A percentile compares a stretch with the other conserved stretches of the same genome.
phyloP scores from a whole-genome alignment of 1,284 basidiomycete genomes.

The Cryptococcus wingfieldii region DNA sequence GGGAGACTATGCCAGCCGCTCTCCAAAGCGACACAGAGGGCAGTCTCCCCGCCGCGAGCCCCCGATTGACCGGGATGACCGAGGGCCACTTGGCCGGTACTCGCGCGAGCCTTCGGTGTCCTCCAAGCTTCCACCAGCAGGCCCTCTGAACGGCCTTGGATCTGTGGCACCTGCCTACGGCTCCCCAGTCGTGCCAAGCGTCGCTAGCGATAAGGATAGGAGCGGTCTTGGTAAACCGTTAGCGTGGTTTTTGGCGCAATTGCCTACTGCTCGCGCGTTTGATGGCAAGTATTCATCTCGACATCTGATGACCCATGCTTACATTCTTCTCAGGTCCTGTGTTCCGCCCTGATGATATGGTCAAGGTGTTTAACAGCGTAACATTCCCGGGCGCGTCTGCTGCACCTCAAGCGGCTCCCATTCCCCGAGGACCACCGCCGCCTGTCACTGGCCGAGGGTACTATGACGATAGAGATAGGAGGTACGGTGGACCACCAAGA shows the following conservation, averaged over 20 bases:
- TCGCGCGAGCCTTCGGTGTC: background rate
- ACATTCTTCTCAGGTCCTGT: constrained; percentile 60
- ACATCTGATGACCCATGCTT: background rate
- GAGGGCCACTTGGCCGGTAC: background rate
- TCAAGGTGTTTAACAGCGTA: constrained; percentile 57
- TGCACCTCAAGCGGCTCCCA: background rate
- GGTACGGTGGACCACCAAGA: background rate
- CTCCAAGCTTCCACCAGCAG: background rate
- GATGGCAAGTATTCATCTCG: constrained; percentile 61
- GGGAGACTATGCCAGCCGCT: background rate
- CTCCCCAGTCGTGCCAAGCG: background rate
- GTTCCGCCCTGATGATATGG: constrained; percentile 78
- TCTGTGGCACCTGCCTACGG: background rate
- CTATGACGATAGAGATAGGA: background rate
- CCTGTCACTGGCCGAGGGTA: background rate
- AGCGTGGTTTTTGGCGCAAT: constrained; percentile 71
- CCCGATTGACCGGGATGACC: constrained; percentile 4
- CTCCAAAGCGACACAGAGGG: constrained; percentile 14
- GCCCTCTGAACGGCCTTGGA: background rate
- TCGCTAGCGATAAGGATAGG: constrained; percentile 47
- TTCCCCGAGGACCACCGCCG: background rate
- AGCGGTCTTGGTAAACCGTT: constrained; percentile 63
- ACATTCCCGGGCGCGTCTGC: background rate
- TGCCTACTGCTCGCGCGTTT: constrained; percentile 67
- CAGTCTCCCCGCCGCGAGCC: constrained; percentile 10